Conservation (phyloP, 1,284 basidiomycete genomes). For the Bjerkandera adusta region DNA sequence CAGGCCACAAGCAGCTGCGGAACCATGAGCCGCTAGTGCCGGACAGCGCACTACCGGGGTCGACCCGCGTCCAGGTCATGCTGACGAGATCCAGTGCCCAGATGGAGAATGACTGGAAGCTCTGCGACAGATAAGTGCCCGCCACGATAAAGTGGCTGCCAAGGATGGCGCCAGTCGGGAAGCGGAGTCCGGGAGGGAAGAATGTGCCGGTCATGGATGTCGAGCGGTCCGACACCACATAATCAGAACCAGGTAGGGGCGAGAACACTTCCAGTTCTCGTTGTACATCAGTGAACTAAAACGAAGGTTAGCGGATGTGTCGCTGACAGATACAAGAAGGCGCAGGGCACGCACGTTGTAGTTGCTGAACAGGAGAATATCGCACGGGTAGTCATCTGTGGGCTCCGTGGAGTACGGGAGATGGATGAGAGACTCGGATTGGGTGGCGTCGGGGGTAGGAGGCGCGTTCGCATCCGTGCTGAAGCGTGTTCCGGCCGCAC, state of each 20-base stretch:
- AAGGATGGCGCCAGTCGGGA: constrained; percentile 88
- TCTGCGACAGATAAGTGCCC: constrained; percentile 88
- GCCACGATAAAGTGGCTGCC: constrained; percentile 87
- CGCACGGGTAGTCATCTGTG: constrained; percentile 72
- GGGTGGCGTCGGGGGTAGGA: constrained; percentile 42
- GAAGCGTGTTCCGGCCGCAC: constrained; percentile 58
- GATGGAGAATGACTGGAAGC: constrained; percentile 86
- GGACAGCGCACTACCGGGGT: constrained; percentile 74
- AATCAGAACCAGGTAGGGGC: constrained; percentile 70
- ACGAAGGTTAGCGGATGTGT: constrained; percentile 1
- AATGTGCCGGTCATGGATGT: constrained; percentile 68
- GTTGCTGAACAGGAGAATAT: constrained; percentile 83
- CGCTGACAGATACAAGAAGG: background rate
- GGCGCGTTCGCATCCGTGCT: constrained; percentile 40
- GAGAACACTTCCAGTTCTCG: constrained; percentile 88
- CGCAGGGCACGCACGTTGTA: constrained; percentile 66
- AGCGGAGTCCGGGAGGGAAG: constrained; percentile 89
- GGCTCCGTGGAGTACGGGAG: constrained; percentile 72
- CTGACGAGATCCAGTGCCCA: constrained; percentile 83
- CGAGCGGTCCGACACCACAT: constrained; percentile 74
- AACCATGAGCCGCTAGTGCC: constrained; percentile 77
- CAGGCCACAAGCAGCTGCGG: constrained; percentile 79
- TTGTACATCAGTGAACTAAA: constrained; percentile 89
- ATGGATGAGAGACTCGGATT: constrained; percentile 64
- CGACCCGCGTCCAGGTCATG: constrained; percentile 84